Base-by-base conservation (phyloP, 2,329 filamentous ascomycete species). In the Bertia moriformis region DNA sequence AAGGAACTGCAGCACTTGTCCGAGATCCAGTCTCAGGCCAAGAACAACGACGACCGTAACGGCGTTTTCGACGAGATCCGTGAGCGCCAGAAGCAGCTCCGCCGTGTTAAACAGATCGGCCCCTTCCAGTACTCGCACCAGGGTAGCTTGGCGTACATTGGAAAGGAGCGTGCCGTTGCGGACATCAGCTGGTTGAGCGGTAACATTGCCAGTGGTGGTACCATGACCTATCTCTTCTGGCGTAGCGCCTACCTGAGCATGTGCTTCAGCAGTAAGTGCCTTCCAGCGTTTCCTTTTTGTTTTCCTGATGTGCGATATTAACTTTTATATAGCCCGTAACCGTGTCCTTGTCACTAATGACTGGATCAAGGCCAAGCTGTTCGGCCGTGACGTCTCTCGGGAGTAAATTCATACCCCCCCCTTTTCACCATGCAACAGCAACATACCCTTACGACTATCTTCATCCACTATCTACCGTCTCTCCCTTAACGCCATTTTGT, bases 121-220 rank as follows among this genome's bases (percentile, higher is more conserved):
- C 91, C 91, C 39, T 98, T 98, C 71, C 82, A 93, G 66, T 98
- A 98, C 74, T 91, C 85, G 29, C 91, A 98, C 69, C 88, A 98
- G 67, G 91, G 91, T 48, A 89, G 82, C 51, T 63, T 98, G 61
- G 91, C 91, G 38, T 98, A 98, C 66, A 98, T 98, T 64, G 91
- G 91, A 45, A 93, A 85, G 61, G 91, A 98, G 60, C 89, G 89
- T 73, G 91, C 91, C 38, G 91, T 98, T 42, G 91, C 91, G 45
- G 91, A 98, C 63, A 86, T 98, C 53, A 84, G 78, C 57, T 98
- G 91, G 89, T 78, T 93, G 66, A 93, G 91, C 53, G 91, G 91
- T 48, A 98, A 96, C 67, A 73, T 98, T 51, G 89, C 91, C 44
- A 85, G 81, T 36, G 91, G 89, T 56, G 91, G 91, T 57, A 85